Conservation (phyloP, 139 green algal genomes). For the Desmodesmus armatus region DNA sequence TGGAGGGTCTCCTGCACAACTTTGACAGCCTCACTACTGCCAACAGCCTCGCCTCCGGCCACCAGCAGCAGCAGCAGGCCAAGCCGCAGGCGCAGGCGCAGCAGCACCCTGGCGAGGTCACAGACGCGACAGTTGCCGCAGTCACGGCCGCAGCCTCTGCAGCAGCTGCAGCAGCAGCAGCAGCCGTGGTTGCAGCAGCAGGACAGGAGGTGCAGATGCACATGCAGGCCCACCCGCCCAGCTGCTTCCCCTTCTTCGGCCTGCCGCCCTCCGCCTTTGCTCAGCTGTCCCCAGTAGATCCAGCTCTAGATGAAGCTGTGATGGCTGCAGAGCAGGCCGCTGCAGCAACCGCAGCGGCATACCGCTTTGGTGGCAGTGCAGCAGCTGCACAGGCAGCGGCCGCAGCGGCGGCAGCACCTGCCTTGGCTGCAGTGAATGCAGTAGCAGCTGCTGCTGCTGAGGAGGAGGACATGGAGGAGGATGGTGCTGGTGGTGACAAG, state of each 20-base stretch:
- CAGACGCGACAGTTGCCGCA: slow-evolving; percentile 71
- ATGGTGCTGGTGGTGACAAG: slow-evolving; percentile 16
- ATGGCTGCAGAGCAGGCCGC: not conserved
- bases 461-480: not conserved
- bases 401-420: not conserved
- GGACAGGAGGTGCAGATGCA: slow-evolving; percentile 73
- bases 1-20: too few relatives aligned
- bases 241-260: slow-evolving; percentile 84
- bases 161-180: slow-evolving; percentile 73
- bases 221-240: slow-evolving; percentile 72
- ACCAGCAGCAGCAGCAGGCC: not conserved
- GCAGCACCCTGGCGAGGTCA: slow-evolving; percentile 44
- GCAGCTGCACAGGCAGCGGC: not conserved
- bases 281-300: slow-evolving; percentile 48
- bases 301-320: slow-evolving; percentile 29
- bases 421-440: not conserved
- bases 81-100: not conserved
- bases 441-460: not conserved
- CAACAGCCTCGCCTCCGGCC: too few relatives aligned
- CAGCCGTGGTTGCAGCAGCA: slow-evolving; percentile 79
- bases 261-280: slow-evolving; percentile 71
- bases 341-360: slow-evolving; percentile 4
- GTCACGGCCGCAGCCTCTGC: slow-evolving; percentile 76
- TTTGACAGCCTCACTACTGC: not conserved
- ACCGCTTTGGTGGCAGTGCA: not conserved